Evolutionary conservation across 2,329 filamentous ascomycete species (phyloP).

Genomic region (Ciborinia camelliae): DNA sequence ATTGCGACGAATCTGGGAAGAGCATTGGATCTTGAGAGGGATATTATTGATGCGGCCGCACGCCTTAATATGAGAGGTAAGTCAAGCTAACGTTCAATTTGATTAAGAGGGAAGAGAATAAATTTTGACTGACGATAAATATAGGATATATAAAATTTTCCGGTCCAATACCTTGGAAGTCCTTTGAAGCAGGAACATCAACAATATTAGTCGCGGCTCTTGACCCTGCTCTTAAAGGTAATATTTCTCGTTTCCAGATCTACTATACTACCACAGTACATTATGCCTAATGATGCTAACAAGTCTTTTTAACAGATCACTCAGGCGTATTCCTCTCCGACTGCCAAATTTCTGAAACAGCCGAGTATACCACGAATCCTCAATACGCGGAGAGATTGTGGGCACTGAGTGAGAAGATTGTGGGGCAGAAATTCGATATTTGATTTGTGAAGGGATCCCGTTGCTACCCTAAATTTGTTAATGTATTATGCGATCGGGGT

Average conservation of each 20-base stretch:
- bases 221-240: conserved; percentile 15
- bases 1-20: background rate
- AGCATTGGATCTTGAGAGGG: background rate
- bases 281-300: too few species aligned
- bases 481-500: too few species aligned
- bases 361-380: background rate
- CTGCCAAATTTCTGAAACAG: conserved; percentile 5
- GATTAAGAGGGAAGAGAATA: too few species aligned
- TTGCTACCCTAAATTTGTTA: too few species aligned
- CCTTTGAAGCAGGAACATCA: conserved; percentile 2
- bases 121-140: background rate
- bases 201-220: conserved; percentile 14
- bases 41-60: background rate
- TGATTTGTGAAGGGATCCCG: too few species aligned
- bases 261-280: background rate
- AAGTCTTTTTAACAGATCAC: background rate
- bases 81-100: background rate
- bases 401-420: conserved; percentile 23
- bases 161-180: background rate
- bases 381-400: conserved; percentile 21
- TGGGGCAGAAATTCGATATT: conserved; percentile 21
- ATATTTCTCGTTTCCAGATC: background rate
- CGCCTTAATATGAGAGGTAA: conserved; percentile 1
- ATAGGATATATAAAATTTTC: background rate
- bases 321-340: conserved; percentile 20